Conservation (phyloP, 345 rosid species). For the Isatis tinctoria region DNA sequence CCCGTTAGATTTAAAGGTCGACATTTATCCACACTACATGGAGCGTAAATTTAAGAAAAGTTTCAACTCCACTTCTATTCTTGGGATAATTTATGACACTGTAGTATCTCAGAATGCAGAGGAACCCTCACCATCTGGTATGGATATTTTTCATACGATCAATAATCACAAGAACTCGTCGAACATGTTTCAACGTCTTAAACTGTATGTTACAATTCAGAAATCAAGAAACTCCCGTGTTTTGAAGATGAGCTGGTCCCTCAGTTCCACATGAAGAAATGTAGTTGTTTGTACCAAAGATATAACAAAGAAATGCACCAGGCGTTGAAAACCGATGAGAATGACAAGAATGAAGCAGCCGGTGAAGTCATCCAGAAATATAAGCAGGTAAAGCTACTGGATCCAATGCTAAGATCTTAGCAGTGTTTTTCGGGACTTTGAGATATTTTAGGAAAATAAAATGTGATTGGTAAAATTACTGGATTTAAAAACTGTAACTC, state of each 20-base stretch:
- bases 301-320: constrained; percentile 49
- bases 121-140: constrained; percentile 36
- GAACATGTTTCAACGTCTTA: too few species aligned
- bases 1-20: constrained; percentile 42
- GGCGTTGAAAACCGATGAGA: constrained; percentile 19
- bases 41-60: constrained; percentile 27
- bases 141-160: too few species aligned
- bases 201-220: constrained; percentile 29
- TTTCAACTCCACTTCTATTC: constrained; percentile 55
- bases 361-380: constrained; percentile 37
- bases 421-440: neutral
- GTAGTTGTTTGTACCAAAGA: constrained; percentile 32
- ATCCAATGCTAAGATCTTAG: neutral
- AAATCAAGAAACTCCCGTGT: constrained; percentile 48
- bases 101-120: constrained; percentile 32
- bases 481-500: too few species aligned
- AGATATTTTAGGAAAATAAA: neutral
- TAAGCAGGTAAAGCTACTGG: constrained; percentile 46
- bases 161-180: too few species aligned
- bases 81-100: constrained; percentile 58
- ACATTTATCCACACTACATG: constrained; percentile 59
- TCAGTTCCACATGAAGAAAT: constrained; percentile 19
- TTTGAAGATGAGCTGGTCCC: constrained; percentile 33
- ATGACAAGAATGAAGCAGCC: constrained; percentile 31
- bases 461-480: neutral